A percentile compares a stretch with the other conserved stretches of the same genome.
Evolutionary conservation across 2,329 filamentous ascomycete genomes (phyloP).

Genomic region (Pseudogymnoascus sp.): DNA sequence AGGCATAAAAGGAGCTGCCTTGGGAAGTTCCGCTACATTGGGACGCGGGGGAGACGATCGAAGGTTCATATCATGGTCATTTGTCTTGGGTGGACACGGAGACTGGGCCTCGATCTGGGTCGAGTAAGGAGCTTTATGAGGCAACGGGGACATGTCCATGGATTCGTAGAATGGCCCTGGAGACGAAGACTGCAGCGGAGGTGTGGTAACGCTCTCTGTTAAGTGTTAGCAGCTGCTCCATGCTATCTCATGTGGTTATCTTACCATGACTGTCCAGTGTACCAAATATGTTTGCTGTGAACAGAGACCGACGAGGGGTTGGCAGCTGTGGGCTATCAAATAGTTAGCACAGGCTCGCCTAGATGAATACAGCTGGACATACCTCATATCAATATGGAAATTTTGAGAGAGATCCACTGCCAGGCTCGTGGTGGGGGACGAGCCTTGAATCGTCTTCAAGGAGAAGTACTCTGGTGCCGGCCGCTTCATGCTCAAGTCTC

Average conservation of each 20-base stretch:
- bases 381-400: constrained; percentile 95
- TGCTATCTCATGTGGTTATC: constrained; percentile 28
- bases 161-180: constrained; percentile 62
- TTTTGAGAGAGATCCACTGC: constrained; percentile 94
- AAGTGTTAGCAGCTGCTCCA: constrained; percentile 25
- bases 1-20: constrained; percentile 32
- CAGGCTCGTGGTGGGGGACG: constrained; percentile 83
- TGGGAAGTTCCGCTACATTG: constrained; percentile 40
- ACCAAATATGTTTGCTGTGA: constrained; percentile 63
- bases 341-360: constrained; percentile 30
- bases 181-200: constrained; percentile 76
- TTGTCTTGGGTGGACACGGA: constrained; percentile 52
- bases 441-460: constrained; percentile 67
- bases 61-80: constrained; percentile 38
- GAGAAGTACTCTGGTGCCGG: constrained; percentile 73
- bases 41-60: constrained; percentile 48
- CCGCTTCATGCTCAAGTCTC: constrained; percentile 63
- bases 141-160: constrained; percentile 91
- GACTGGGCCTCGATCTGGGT: constrained; percentile 60
- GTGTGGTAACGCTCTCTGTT: constrained; percentile 69
- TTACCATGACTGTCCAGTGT: constrained; percentile 51
- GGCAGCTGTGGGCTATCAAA: constrained; percentile 64
- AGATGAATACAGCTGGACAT: constrained; percentile 28
- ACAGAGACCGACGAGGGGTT: constrained; percentile 76
- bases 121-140: constrained; percentile 70